Conservation (phyloP, 805 yeast species). For the Wickerhamiella brachini region DNA sequence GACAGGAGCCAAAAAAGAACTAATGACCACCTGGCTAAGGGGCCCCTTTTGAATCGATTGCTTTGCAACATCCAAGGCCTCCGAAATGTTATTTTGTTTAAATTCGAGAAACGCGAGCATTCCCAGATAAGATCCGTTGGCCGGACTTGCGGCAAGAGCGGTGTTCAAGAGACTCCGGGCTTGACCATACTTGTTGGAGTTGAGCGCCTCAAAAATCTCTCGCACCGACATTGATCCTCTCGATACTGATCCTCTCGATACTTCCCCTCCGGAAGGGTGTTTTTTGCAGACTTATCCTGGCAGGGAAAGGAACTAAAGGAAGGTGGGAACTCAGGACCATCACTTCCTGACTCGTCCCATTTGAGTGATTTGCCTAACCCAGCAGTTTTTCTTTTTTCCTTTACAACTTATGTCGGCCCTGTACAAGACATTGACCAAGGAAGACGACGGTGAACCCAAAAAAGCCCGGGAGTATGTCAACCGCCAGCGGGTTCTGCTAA, state of each 20-base stretch:
- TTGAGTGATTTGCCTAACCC: background rate
- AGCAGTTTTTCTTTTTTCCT: background rate
- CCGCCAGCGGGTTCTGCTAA: constrained; percentile 75
- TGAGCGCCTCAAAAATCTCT: constrained; percentile 28
- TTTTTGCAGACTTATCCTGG: background rate
- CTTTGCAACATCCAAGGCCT: constrained; percentile 8
- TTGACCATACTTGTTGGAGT: constrained; percentile 37
- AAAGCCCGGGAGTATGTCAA: constrained; percentile 39
- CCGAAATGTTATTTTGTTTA: constrained; percentile 4
- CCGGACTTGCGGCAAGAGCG: constrained; percentile 43
- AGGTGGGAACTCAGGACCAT: background rate
- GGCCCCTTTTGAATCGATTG: constrained; percentile 8
- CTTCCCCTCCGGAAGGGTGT: background rate
- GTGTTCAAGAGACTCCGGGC: constrained; percentile 39
- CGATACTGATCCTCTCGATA: too few relatives aligned
- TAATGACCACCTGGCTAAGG: constrained; percentile 4
- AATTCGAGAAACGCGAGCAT: constrained; percentile 11
- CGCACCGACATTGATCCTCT: background rate
- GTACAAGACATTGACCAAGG: constrained; percentile 49
- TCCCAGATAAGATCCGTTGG: constrained; percentile 34
- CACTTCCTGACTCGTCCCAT: too few relatives aligned
- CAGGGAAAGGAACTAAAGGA: background rate
- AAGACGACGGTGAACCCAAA: constrained; percentile 12
- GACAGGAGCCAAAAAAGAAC: constrained; percentile 25
- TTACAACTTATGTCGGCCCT: constrained; percentile 46